A percentile compares a stretch with the other conserved stretches of the same genome.
phyloP scores from a whole-genome alignment of 1,139 yeast genomes.

The Geotrichum cucujoidarum region DNA sequence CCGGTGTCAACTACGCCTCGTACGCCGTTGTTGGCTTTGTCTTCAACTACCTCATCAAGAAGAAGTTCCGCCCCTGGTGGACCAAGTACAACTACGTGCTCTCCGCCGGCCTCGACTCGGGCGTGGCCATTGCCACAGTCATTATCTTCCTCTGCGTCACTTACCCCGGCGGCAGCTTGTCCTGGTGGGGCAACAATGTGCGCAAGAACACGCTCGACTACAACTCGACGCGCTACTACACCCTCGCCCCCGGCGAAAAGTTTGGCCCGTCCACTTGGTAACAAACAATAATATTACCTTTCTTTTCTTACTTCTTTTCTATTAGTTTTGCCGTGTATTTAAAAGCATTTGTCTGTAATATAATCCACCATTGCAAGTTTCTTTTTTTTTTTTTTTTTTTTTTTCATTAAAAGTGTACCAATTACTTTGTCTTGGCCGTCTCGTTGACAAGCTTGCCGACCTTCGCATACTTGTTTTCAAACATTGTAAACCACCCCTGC shows the following conservation, averaged over 20 bases:
- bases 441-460: constrained; percentile 35
- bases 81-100: constrained; percentile 61
- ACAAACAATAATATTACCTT: constrained; percentile 34
- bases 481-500: constrained; percentile 79
- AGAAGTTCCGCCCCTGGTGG: constrained; percentile 45
- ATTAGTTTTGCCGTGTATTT: no score
- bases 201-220: constrained; percentile 33
- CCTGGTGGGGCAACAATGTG: constrained; percentile 53
- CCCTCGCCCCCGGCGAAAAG: constrained; percentile 34
- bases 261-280: constrained; percentile 40
- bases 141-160: constrained; percentile 43
- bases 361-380: not conserved
- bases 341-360: no score
- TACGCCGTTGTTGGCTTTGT: constrained; percentile 40
- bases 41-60: constrained; percentile 41
- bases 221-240: constrained; percentile 26
- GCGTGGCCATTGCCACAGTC: constrained; percentile 49
- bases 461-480: constrained; percentile 53
- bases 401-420: no score
- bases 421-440: no score
- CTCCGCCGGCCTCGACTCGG: constrained; percentile 33
- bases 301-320: constrained; percentile 49
- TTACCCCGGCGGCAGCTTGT: constrained; percentile 39
- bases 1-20: constrained; percentile 41
- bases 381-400: not conserved